Conservation (phyloP, 495 filamentous ascomycete genomes). For the Penicillium lagena region DNA sequence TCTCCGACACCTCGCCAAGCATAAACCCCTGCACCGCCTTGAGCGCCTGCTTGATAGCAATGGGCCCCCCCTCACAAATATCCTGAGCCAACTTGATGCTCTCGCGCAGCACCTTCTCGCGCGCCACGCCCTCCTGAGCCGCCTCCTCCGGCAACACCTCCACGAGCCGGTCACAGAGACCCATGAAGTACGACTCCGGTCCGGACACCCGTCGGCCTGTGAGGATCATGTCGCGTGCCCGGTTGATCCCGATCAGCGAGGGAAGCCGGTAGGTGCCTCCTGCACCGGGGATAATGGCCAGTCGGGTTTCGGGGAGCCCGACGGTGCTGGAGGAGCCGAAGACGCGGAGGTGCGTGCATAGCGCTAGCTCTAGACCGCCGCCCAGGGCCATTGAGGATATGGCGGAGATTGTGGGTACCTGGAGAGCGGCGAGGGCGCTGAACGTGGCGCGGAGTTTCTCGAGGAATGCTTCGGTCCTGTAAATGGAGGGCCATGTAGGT, state of each 20-base stretch:
- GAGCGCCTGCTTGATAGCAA: constrained; percentile 67
- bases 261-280: constrained; percentile 87
- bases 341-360: constrained; percentile 80
- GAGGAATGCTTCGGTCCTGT: constrained; percentile 72
- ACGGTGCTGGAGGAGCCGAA: constrained; percentile 66
- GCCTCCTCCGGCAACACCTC: constrained; percentile 59
- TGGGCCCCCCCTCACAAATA: constrained; percentile 82
- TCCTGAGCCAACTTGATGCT: constrained; percentile 71
- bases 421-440: constrained; percentile 56
- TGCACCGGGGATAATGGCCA: constrained; percentile 91
- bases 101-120: constrained; percentile 60
- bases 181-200: constrained; percentile 75
- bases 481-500: neutral
- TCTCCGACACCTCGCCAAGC: constrained; percentile 61
- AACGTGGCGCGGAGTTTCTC: constrained; percentile 66
- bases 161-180: constrained; percentile 77
- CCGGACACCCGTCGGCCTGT: constrained; percentile 77
- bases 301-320: constrained; percentile 80
- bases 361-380: constrained; percentile 85
- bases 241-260: constrained; percentile 60
- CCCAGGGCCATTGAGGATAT: constrained; percentile 77
- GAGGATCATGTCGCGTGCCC: constrained; percentile 77
- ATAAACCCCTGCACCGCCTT: constrained; percentile 59
- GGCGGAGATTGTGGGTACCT: constrained; percentile 83
- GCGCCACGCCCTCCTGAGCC: constrained; percentile 43